Conservation (phyloP, 805 yeast species). For the Candida palmyrensis region DNA sequence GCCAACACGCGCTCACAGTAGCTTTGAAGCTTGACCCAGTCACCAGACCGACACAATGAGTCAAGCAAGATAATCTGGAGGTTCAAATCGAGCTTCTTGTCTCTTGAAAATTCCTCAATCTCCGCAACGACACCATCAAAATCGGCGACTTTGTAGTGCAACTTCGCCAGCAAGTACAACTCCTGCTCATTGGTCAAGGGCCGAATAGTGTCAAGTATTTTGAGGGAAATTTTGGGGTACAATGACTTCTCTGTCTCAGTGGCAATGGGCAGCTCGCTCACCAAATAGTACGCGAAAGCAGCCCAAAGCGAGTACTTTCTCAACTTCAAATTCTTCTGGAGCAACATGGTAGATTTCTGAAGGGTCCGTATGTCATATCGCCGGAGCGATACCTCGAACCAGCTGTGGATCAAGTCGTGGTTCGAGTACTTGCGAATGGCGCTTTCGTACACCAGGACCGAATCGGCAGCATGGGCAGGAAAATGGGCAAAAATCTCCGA, state of each 20-base stretch:
- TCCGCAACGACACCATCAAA: conserved; percentile 22
- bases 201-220: conserved; percentile 45
- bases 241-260: conserved; percentile 8
- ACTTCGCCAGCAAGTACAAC: conserved; percentile 49
- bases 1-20: conserved; percentile 39
- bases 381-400: conserved; percentile 54
- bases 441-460: conserved; percentile 48
- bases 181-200: conserved; percentile 64
- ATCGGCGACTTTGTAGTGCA: conserved; percentile 36
- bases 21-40: conserved; percentile 41
- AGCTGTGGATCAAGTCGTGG: conserved; percentile 40
- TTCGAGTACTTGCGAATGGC: conserved; percentile 56
- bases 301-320: conserved; percentile 45
- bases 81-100: conserved; percentile 51
- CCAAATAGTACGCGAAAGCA: conserved; percentile 48
- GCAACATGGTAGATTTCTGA: conserved; percentile 49
- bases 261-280: conserved; percentile 25
- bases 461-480: conserved; percentile 26
- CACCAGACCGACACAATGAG: conserved; percentile 34
- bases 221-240: conserved; percentile 41
- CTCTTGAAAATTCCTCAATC: conserved; percentile 23
- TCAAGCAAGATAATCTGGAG: conserved; percentile 52
- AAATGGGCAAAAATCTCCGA: conserved; percentile 40
- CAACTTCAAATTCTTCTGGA: conserved; percentile 24
- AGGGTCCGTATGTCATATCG: conserved; percentile 44